Evolutionary conservation across 2,329 filamentous ascomycete species (phyloP).

Genomic region (Aspergillus novoparasiticus): DNA sequence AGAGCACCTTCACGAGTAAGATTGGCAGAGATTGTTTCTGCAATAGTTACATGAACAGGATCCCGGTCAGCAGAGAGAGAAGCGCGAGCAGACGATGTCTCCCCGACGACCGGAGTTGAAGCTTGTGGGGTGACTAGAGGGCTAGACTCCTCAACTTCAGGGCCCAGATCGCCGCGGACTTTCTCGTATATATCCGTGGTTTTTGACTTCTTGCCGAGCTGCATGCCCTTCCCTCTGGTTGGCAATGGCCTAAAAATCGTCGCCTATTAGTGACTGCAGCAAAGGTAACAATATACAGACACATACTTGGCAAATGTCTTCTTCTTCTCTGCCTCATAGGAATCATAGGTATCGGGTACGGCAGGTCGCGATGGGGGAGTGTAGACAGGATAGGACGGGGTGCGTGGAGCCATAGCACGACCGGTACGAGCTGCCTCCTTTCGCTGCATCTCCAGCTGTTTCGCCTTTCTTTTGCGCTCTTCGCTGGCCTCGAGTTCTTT

Average conservation of each 20-base stretch:
- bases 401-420: slow-evolving; percentile 67
- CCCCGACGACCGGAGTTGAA: slow-evolving; percentile 55
- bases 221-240: slow-evolving; percentile 95
- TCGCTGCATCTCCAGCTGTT: slow-evolving; percentile 97
- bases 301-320: slow-evolving; percentile 79
- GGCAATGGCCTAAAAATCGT: slow-evolving; percentile 56
- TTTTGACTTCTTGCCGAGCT: slow-evolving; percentile 98
- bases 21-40: slow-evolving; percentile 87
- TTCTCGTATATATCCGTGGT: slow-evolving; percentile 96
- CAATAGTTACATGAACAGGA: slow-evolving; percentile 83
- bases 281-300: not conserved
- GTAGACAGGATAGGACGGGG: slow-evolving; percentile 86
- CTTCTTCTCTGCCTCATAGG: slow-evolving; percentile 97
- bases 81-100: slow-evolving; percentile 56
- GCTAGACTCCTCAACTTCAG: slow-evolving; percentile 72
- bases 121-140: slow-evolving; percentile 68
- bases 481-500: slow-evolving; percentile 98
- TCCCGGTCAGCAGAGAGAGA: slow-evolving; percentile 75
- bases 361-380: slow-evolving; percentile 75
- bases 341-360: slow-evolving; percentile 82
- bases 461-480: slow-evolving; percentile 97
- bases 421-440: slow-evolving; percentile 87
- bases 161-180: slow-evolving; percentile 87
- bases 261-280: slow-evolving; percentile 27
- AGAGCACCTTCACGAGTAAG: slow-evolving; percentile 84